Evolutionary conservation across 2,329 filamentous ascomycete species (phyloP), one percentile per base, ranked within the genome.

Genomic region (Sarocladiaceae sp.): DNA sequence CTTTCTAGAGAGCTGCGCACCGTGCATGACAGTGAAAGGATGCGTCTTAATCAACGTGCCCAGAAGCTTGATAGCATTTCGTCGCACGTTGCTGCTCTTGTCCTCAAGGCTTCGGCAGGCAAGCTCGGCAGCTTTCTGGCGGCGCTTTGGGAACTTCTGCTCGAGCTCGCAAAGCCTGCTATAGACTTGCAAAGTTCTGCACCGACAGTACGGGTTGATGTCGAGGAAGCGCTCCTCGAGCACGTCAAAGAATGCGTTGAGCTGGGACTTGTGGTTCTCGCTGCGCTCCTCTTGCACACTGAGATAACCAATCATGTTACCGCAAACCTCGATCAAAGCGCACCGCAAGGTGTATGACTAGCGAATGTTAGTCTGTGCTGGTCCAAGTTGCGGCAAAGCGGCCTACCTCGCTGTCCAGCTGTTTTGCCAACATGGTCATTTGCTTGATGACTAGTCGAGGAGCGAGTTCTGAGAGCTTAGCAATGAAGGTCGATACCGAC

Each of bases 181-280:
- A 58, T 93, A 96, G 3, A 97, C 93, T 59, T 98, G 93, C 48
- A 98, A 87, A 2, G 88, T 82, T 54, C 91, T 78, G 64, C 86
- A 94, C 57, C 93, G 80, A 60, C 89, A 96, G 66, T 97, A 98
- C 0, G 93, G 94, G 63, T 97, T 98, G 57, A 95, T 80, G 56
- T 98, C 93, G 41, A 97, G 74, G 64, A 98, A 98, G 11, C 93
- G 82, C 66, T 97, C 91, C 60, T 98, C 90, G 2, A 98, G 72
- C 0, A 97, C 90, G 56, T 97, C 91, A 57, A 97, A 97, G 61
- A 97, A 98, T 16, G 90, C 89, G 53, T 94, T 93, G 48, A 98
- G 85, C 61, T 98, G 93, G 0, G 85, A 88, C 64, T 95, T 95
- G 69, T 91, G 84, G 60, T 93, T 93, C 55, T 97, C 91, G 55